Evolutionary conservation across 176 grass and related monocot genomes (phyloP).

Genomic region (Musa beccarii): DNA sequence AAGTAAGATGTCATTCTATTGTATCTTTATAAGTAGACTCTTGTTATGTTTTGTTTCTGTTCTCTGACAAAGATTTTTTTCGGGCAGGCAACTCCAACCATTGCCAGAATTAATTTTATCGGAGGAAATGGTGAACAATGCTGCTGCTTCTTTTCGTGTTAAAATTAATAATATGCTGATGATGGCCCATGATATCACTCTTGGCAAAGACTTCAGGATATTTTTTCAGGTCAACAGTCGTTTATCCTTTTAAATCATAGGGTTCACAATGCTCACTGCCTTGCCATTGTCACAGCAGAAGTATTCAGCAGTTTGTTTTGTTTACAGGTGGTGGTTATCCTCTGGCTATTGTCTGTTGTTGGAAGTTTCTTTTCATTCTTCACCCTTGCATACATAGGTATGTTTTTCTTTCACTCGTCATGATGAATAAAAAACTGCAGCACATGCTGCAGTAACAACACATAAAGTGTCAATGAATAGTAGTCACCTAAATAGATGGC

Average conservation of each 20-base stretch:
- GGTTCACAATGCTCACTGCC: too few species aligned
- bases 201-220: conserved; percentile 75
- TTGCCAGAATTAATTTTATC: conserved; percentile 92
- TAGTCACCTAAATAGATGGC: too few species aligned
- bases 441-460: too few species aligned
- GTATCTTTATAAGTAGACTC: conserved; percentile 8
- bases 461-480: too few species aligned
- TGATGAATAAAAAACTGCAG: neutral
- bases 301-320: conserved; percentile 18
- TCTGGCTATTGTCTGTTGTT: conserved; percentile 79
- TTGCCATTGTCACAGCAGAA: neutral
- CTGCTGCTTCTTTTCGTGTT: conserved; percentile 75
- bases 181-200: conserved; percentile 92
- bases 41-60: conserved; percentile 1
- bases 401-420: conserved; percentile 15
- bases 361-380: conserved; percentile 82
- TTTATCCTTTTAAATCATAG: neutral
- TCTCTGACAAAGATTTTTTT: neutral
- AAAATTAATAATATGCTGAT: conserved; percentile 84
- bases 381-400: conserved; percentile 89
- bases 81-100: conserved; percentile 61
- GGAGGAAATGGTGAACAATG: conserved; percentile 92
- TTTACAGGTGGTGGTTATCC: conserved; percentile 57
- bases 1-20: conserved; percentile 42
- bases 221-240: conserved; percentile 59